phyloP scores from a whole-genome alignment of 2,329 filamentous ascomycete species.

The Scytalidium sp. region DNA sequence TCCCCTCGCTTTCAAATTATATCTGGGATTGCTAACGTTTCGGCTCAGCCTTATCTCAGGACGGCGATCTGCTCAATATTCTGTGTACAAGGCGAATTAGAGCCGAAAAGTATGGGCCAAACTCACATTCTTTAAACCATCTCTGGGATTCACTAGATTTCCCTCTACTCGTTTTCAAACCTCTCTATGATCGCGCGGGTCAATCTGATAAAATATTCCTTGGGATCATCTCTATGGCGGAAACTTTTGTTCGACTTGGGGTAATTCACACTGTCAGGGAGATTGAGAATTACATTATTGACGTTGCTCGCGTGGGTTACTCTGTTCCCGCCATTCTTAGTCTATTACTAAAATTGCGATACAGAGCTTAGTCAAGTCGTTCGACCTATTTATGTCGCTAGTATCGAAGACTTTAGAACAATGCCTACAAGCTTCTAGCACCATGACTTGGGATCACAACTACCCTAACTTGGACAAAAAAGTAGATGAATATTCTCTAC shows the following conservation, averaged over 20 bases:
- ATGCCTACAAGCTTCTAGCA: constrained; percentile 7
- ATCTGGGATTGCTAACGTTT: no score
- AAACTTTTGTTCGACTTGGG: constrained; percentile 7
- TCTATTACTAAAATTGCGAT: not conserved
- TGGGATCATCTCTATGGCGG: constrained; percentile 9
- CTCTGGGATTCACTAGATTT: constrained; percentile 5
- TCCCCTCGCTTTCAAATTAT: no score
- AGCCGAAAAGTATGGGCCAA: constrained; percentile 2
- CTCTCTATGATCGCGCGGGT: constrained; percentile 2
- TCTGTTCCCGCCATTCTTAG: not conserved
- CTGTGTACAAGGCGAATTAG: constrained; percentile 5
- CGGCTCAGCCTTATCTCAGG: constrained; percentile 5
- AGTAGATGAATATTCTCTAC: constrained; percentile 4
- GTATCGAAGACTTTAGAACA: constrained; percentile 8
- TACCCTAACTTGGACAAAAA: constrained; percentile 8
- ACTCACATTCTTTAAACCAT: not conserved
- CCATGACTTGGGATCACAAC: constrained; percentile 6
- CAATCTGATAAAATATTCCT: constrained; percentile 5
- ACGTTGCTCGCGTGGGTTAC: constrained; percentile 8
- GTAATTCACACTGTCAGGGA: constrained; percentile 8
- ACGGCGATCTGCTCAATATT: constrained; percentile 5
- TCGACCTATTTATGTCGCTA: constrained; percentile 4
- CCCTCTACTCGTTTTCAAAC: constrained; percentile 2
- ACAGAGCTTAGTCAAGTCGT: not conserved
- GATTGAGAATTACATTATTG: constrained; percentile 10